Evolutionary conservation across 2,329 filamentous ascomycete genomes (phyloP), one percentile per base, ranked within the genome.

Genomic region (Fusarium clavum): DNA sequence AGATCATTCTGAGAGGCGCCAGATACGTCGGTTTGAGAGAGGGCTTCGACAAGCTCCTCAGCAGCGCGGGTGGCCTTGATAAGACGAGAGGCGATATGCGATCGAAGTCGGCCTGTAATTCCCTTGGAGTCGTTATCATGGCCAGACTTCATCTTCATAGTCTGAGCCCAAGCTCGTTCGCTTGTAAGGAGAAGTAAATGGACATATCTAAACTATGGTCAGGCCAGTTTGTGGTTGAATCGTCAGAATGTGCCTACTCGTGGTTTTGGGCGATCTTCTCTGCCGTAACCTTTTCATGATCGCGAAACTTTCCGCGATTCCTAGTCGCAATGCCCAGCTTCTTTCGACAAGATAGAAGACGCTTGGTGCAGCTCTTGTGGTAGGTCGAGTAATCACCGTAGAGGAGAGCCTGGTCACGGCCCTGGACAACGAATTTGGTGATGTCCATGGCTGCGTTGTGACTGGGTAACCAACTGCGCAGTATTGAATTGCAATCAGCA

Each of bases 121-220:
- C 90, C 91, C 79, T 93, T 92, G 65, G 91, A 90, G 74, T 96
- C 93, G 73, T 92, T 87, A 41, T 92, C 88, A 78, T 97, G 93
- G 22, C 89, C 84, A 6, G 93, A 88, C 81, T 97, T 98, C 87
- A 98, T 94, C 78, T 92, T 90, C 94, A 98, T 97, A 61, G 94
- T 95, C 80, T 97, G 91, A 40, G 96, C 95, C 93, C 94, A 98
- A 54, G 94, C 93, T 70, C 96, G 89, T 83, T 99, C 96, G 65
- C 94, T 90, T 41, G 90, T 92, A 76, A 98, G 89, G 60, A 99
- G 86, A 32, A 95, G 85, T n/a, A 98, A 85, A 72, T 92, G 86
- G 51, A 91, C 88, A 81, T 90, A 93, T 80, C 93, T 97, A 29
- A 61, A 34, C 5, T 32, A 27, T 53, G 69, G 49, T 70, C 55